Base-by-base conservation (phyloP, 2,329 filamentous ascomycete genomes). In the Nemania serpens region DNA sequence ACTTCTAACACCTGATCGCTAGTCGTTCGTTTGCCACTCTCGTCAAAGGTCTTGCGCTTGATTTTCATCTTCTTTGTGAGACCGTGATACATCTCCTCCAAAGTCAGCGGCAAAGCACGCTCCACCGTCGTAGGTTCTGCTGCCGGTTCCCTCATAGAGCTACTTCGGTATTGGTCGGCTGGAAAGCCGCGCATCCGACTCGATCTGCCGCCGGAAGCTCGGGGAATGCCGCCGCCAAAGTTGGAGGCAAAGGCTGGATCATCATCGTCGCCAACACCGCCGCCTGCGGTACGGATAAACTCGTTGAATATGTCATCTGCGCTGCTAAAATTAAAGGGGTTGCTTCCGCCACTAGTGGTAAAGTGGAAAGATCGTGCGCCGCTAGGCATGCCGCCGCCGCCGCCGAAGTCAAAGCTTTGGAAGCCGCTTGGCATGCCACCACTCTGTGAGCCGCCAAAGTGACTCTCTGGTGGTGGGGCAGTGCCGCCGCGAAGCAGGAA, bases 31-130 rank as follows among this genome's bases (percentile, higher is more conserved):
- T 96, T 97, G 59, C 92, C 92, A 0, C 84, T 88, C 18, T 88
- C 82, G 75, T 99, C 95, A 75, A 91, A 98, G 17, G 90, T 93
- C 86, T 98, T 98, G 72, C 94, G 87, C 82, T 97, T 97, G 66
- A 98, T 96, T 80, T 95, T 96, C 84, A 99, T 92, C 83, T 96
- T 97, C 85, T 99, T 99, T 50, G 90, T 92, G 37, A 88, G 87
- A 42, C 95, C 95, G 25, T 84, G 88, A 79, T 87, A 98, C 63
- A 98, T 78, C 72, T 99, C 95, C 76, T 99, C 95, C 36, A 99
- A 79, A 2, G 90, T 87, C 20, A 99, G 80, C 2, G 88, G 86
- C 64, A 99, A 76, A 47, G 90, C 87, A 71, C 91, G 89, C 78
- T 98, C 94, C 11, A 98, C 89, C 0, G 96, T 93, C 0, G 93